Evolutionary conservation across 805 yeast genomes (phyloP).

Genomic region (Trichomonascus vanleenenianus): DNA sequence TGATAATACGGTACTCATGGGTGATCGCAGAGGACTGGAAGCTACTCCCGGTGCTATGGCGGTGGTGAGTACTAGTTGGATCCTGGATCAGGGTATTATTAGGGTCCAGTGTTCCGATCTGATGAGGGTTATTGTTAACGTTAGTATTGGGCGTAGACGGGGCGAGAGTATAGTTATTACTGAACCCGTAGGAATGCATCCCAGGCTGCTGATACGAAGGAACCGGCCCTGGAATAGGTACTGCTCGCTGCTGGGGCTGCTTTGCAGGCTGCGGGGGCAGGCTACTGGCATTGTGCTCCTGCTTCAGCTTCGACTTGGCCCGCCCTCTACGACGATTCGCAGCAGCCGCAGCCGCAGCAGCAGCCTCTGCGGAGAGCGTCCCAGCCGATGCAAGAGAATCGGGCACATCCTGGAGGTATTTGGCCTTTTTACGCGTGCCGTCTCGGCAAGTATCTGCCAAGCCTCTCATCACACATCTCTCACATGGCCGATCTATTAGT

Average conservation of each 20-base stretch:
- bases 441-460: conserved; percentile 67
- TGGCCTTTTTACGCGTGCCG: conserved; percentile 83
- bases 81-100: neutral
- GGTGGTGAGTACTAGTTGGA: neutral
- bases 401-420: conserved; percentile 63
- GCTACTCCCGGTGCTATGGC: neutral
- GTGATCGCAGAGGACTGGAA: conserved; percentile 31
- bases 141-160: neutral
- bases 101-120: neutral
- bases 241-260: neutral
- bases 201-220: no score
- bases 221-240: neutral
- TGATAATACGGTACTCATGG: conserved; percentile 29
- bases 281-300: no score
- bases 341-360: neutral
- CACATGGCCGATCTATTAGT: conserved; percentile 58
- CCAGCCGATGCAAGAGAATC: conserved; percentile 16
- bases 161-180: neutral
- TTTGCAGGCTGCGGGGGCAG: neutral
- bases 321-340: neutral
- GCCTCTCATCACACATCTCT: conserved; percentile 65
- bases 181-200: no score
- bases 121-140: neutral
- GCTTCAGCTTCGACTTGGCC: neutral
- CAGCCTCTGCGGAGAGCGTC: neutral